Percentiles rank a stretch among this genome's conserved stretches.
Conservation (phyloP, 2,329 filamentous ascomycete genomes). For the Fusarium euwallaceae region DNA sequence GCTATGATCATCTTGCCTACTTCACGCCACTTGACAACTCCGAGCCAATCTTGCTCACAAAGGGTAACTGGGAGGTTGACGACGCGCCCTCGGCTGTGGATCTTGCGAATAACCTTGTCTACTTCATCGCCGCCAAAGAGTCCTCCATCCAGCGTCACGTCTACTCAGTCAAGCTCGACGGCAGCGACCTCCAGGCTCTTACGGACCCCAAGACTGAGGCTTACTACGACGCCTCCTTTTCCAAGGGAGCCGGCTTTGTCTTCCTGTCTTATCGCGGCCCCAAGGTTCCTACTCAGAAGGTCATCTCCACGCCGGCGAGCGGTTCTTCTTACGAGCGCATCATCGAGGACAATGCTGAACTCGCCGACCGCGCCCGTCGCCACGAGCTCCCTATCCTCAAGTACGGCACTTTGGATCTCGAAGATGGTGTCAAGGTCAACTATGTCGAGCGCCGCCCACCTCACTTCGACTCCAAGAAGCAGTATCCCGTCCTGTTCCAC, state of each 20-base stretch:
- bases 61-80: constrained; percentile 93
- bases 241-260: constrained; percentile 82
- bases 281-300: constrained; percentile 88
- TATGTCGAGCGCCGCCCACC: constrained; percentile 89
- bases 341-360: constrained; percentile 81
- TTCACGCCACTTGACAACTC: constrained; percentile 89
- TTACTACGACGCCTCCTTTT: constrained; percentile 89
- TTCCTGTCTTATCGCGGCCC: constrained; percentile 89
- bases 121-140: constrained; percentile 89
- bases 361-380: constrained; percentile 77
- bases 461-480: constrained; percentile 85
- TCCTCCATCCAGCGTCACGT: constrained; percentile 91
- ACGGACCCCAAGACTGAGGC: constrained; percentile 80
- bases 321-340: constrained; percentile 73
- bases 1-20: constrained; percentile 92
- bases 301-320: constrained; percentile 85
- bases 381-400: constrained; percentile 86
- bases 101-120: constrained; percentile 86
- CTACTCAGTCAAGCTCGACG: constrained; percentile 89
- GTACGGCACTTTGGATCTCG: constrained; percentile 86
- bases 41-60: constrained; percentile 86
- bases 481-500: constrained; percentile 94
- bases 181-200: constrained; percentile 77
- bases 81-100: constrained; percentile 88
- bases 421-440: constrained; percentile 78